Evolutionary conservation across 2,329 filamentous ascomycete genomes (phyloP).

Genomic region (Fusarium sterilihyphosum): DNA sequence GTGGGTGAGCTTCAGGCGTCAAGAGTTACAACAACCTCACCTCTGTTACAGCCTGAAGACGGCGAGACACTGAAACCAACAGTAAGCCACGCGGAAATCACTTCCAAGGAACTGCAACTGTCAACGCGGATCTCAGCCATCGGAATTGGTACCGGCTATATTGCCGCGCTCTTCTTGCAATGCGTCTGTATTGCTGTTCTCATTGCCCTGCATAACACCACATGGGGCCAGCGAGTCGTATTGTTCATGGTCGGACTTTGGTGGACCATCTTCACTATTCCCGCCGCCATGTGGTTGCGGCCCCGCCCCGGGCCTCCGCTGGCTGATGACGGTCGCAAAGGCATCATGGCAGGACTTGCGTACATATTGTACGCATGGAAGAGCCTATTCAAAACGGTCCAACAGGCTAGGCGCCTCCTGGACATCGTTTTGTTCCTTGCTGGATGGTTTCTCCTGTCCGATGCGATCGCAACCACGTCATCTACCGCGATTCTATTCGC

Average conservation of each 20-base stretch:
- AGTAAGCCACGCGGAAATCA: constrained; percentile 59
- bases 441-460: constrained; percentile 94
- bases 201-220: constrained; percentile 76
- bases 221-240: constrained; percentile 86
- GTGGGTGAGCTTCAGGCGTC: constrained; percentile 43
- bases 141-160: constrained; percentile 94
- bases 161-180: constrained; percentile 85
- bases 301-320: constrained; percentile 89
- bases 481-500: constrained; percentile 96
- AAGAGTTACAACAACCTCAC: constrained; percentile 56
- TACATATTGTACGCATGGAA: constrained; percentile 89
- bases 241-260: constrained; percentile 88
- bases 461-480: constrained; percentile 93
- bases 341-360: constrained; percentile 62
- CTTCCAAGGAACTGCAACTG: constrained; percentile 76
- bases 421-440: constrained; percentile 83
- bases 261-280: constrained; percentile 94
- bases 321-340: constrained; percentile 53
- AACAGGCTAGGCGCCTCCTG: constrained; percentile 75
- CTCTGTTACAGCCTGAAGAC: constrained; percentile 57
- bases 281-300: constrained; percentile 86
- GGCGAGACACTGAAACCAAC: constrained; percentile 50
- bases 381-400: constrained; percentile 82
- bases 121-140: constrained; percentile 92
- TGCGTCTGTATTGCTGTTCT: constrained; percentile 82